Conservation (phyloP, 2,329 filamentous ascomycete species). For the Alternaria ethzedia region DNA sequence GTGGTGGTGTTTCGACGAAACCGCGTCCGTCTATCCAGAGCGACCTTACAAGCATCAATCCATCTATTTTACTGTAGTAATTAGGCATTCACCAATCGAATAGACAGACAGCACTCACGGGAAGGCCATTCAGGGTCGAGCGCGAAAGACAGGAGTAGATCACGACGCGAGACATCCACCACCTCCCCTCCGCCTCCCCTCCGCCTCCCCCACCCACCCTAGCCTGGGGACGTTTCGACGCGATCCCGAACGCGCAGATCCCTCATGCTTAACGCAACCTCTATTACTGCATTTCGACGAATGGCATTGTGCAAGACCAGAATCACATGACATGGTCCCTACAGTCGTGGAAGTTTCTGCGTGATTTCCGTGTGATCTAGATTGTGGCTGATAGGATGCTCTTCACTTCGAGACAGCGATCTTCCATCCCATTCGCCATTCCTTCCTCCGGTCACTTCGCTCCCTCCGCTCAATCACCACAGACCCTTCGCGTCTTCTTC, state of each 20-base stretch:
- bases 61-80: too few relatives aligned
- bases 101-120: too few relatives aligned
- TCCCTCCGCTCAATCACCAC: conserved; percentile 30
- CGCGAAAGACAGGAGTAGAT: too few relatives aligned
- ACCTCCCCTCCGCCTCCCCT: too few relatives aligned
- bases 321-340: not conserved
- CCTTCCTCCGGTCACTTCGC: not conserved
- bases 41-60: too few relatives aligned
- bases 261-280: conserved; percentile 29
- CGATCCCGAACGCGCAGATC: conserved; percentile 11
- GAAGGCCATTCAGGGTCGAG: too few relatives aligned
- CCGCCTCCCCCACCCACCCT: too few relatives aligned
- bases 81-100: too few relatives aligned
- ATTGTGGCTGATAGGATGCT: not conserved
- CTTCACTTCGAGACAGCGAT: not conserved
- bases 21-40: not conserved
- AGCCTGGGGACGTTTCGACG: too few relatives aligned
- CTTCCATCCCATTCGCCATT: not conserved
- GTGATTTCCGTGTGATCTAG: not conserved
- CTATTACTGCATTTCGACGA: conserved; percentile 12
- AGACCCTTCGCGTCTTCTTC: conserved; percentile 36
- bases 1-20: conserved; percentile 21
- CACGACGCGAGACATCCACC: too few relatives aligned
- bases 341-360: not conserved
- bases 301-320: conserved; percentile 2